These are phyloP conservation scores for Neofusicoccum sp. DNA, from an alignment of 2,329 filamentous ascomycete genomes.

Conservation along the genomic window DNA sequence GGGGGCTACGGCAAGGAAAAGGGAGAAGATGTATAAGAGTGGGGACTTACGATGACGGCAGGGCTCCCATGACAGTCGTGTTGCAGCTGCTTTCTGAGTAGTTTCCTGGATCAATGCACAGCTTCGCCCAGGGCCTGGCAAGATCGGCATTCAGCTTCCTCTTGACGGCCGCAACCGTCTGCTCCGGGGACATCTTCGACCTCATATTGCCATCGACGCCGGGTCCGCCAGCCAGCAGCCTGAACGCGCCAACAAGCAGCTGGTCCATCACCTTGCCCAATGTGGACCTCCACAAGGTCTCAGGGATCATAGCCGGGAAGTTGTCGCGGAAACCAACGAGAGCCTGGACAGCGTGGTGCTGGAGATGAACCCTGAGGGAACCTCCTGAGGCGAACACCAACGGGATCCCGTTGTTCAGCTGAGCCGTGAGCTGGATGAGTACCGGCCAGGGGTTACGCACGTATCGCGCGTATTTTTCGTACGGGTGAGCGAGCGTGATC, in stretches of 20 bases:
- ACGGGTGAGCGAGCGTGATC: neutral
- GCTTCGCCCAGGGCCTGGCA: no score
- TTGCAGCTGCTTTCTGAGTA: no score
- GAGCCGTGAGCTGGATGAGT: neutral
- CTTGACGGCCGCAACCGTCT: neutral
- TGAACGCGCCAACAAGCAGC: neutral
- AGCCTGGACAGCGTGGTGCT: neutral
- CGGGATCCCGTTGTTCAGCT: neutral
- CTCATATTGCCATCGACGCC: neutral
- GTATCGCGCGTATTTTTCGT: no score
- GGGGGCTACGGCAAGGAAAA: no score
- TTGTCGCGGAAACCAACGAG: constrained; percentile 21
- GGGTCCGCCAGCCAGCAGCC: neutral
- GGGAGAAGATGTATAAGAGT: no score
- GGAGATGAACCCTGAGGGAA: neutral
- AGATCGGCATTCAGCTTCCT: neutral
- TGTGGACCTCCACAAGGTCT: neutral
- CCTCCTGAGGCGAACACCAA: neutral
- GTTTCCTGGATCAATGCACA: no score
- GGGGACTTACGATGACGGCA: no score
- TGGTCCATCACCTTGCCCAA: neutral
- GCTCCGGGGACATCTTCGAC: no score
- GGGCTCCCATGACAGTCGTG: no score
- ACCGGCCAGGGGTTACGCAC: neutral
- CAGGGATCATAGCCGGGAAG: constrained; percentile 3